Conservation (phyloP, 768 basidiomycete genomes). For the Lyophyllum shimeji region DNA sequence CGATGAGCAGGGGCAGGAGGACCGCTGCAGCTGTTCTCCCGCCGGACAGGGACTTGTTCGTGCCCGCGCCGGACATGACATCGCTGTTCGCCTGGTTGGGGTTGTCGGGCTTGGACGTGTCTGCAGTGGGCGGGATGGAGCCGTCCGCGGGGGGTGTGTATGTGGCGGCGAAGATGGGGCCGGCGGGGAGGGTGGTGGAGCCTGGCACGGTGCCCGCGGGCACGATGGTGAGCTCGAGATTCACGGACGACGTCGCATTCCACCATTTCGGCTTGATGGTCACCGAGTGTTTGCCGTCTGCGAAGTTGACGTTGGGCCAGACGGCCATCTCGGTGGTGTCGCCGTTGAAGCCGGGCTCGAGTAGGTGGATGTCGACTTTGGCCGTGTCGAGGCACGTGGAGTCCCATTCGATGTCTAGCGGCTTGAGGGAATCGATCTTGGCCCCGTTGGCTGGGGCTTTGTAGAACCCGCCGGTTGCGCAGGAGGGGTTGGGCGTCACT, state of each 20-base stretch:
- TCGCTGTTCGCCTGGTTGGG: slow-evolving; percentile 40
- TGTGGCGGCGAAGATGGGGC: slow-evolving; percentile 69
- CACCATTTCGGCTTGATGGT: slow-evolving; percentile 68
- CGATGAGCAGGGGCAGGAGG: slow-evolving; percentile 59
- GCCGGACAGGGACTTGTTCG: slow-evolving; percentile 29
- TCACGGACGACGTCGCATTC: slow-evolving; percentile 49
- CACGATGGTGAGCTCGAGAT: slow-evolving; percentile 63
- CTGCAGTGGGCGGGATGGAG: slow-evolving; percentile 36
- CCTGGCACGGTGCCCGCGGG: slow-evolving; percentile 48
- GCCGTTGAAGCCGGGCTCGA: slow-evolving; percentile 41
- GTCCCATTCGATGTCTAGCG: slow-evolving; percentile 67
- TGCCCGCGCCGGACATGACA: slow-evolving; percentile 31
- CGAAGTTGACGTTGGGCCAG: slow-evolving; percentile 54
- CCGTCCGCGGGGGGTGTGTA: slow-evolving; percentile 46
- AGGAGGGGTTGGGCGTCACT: slow-evolving; percentile 33
- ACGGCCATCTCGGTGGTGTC: slow-evolving; percentile 46
- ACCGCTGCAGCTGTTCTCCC: slow-evolving; percentile 70
- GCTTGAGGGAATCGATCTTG: slow-evolving; percentile 42
- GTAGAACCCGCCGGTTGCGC: slow-evolving; percentile 63
- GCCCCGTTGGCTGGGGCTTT: slow-evolving; percentile 48
- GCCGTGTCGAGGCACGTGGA: slow-evolving; percentile 49
- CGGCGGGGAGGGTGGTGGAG: slow-evolving; percentile 54
- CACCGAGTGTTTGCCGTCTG: slow-evolving; percentile 48
- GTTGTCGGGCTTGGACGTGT: slow-evolving; percentile 31
- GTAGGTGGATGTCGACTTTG: slow-evolving; percentile 68